Percentiles rank a stretch among this genome's conserved stretches.
Conservation (phyloP, 306 rosid species). For the Albizia julibrissin region DNA sequence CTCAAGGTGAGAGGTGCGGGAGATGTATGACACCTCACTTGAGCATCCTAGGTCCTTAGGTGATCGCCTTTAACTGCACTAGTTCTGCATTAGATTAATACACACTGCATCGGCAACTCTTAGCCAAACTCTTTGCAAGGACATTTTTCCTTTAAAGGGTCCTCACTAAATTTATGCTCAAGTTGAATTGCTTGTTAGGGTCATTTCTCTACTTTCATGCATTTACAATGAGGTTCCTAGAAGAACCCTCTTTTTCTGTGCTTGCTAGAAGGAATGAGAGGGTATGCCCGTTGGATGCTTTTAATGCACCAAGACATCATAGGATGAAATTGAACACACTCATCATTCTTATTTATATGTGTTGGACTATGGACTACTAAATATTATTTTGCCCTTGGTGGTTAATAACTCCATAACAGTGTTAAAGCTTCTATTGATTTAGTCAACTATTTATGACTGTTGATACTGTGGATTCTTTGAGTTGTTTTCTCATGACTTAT, state of each 20-base stretch:
- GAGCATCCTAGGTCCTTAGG: not conserved
- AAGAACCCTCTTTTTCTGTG: not conserved
- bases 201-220: not conserved
- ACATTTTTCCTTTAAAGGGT: not conserved
- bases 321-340: not conserved
- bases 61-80: not conserved
- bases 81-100: constrained; percentile 1
- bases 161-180: not conserved
- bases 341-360: not conserved
- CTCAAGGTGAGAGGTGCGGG: not conserved
- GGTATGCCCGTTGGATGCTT: not conserved
- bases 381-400: not conserved
- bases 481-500: constrained; percentile 9
- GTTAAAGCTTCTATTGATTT: constrained; percentile 26
- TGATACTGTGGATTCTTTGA: constrained; percentile 27
- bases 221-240: not conserved
- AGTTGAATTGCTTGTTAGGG: constrained; percentile 2
- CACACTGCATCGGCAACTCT: not conserved
- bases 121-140: constrained; percentile 4
- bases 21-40: not conserved
- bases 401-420: constrained; percentile 10
- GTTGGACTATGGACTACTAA: constrained; percentile 3
- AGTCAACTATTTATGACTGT: constrained; percentile 24
- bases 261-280: not conserved
- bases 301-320: not conserved